phyloP scores from a whole-genome alignment of 169 alveolate species.

The Plasmodium fragile region DNA sequence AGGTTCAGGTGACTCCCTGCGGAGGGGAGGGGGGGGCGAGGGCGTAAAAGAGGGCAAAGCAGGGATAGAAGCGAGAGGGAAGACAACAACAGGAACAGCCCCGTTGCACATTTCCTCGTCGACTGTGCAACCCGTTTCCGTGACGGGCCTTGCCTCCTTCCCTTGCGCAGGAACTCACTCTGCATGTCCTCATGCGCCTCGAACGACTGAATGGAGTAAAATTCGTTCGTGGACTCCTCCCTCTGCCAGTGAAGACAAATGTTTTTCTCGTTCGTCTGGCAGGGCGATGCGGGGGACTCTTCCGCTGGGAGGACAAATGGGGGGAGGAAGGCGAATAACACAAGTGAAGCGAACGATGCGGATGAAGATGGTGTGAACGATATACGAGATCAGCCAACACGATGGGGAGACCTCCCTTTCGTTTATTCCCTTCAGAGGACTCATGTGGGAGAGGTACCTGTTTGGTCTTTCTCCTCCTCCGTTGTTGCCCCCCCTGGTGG shows the following conservation, averaged over 20 bases:
- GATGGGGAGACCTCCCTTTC: not conserved
- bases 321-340: not conserved
- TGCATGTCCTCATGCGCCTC: not conserved
- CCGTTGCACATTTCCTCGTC: not conserved
- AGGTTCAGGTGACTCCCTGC: slow-evolving; percentile 2
- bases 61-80: not conserved
- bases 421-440: not conserved
- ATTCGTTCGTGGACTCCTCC: not conserved
- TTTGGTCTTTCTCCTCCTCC: not conserved
- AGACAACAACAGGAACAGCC: not conserved
- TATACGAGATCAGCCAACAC: not conserved
- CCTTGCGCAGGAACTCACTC: not conserved
- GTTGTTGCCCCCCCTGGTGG: not conserved
- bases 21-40: not conserved
- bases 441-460: not conserved
- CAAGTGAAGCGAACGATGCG: not conserved
- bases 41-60: no score
- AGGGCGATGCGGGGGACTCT: not conserved
- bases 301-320: not conserved
- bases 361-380: not conserved
- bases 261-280: not conserved
- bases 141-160: not conserved
- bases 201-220: not conserved
- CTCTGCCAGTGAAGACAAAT: not conserved
- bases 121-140: not conserved